Evolutionary conservation across 2,329 filamentous ascomycete species (phyloP), one percentile per base, ranked within the genome.

Genomic region (Colletotrichum graminicola): DNA sequence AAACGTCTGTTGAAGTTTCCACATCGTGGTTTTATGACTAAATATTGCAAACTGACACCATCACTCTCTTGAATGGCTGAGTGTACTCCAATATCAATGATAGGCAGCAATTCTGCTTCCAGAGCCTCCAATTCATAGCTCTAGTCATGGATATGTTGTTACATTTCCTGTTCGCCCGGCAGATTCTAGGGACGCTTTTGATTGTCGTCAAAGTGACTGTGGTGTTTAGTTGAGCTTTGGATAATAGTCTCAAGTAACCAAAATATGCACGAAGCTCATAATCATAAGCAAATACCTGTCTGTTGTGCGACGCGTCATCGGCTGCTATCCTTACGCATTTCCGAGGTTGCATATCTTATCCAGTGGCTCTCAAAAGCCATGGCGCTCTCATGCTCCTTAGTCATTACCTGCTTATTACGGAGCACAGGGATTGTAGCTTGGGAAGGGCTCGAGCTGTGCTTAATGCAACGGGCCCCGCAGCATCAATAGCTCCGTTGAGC

Each of bases 381-480:
- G 39, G 34, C 41, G 43, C 29, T 52, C 23, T 32, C 39, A 32
- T 47, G 39, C 8, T 29, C 56, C 16, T 34, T 63, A 57, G 62
- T 51, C 63, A 62, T 43, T 41, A 36, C 43, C 18, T 55, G 23
- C 54, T 12, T 52, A 18, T 12, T 52, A n/a, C n/a, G n/a, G n/a
- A n/a, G n/a, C n/a, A n/a, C 41, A 55, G 55, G 56, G 56, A 41
- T 62, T 21, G 21, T 34, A 66, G 56, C 56, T 56, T 41, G 61
- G 62, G 52, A 54, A 45, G 32, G 47, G 43, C 16, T 21, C 39
- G 49, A 60, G 55, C 62, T 54, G 49, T 36, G 56, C 45, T 16
- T 45, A 32, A 59, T 69, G 52, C 54, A 52, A 62, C 54, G 54
- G 36, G 62, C 67, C 67, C 67, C 67, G 67, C 54, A 49, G 34